A percentile compares a stretch with the other conserved stretches of the same genome.
Conservation (phyloP, 768 basidiomycete species). For the Tulasnella sp. region DNA sequence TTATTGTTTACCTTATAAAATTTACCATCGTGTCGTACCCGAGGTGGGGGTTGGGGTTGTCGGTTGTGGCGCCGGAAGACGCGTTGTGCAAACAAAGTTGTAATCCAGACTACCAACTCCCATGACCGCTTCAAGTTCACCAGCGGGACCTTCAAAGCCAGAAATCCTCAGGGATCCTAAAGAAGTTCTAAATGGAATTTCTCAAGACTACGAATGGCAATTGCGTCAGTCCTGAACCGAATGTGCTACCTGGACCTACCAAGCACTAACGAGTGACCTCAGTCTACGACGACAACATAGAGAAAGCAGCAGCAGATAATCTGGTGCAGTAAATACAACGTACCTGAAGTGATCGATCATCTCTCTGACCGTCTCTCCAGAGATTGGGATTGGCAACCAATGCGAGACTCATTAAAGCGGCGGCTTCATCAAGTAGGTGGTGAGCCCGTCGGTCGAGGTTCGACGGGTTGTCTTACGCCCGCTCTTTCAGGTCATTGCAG, state of each 20-base stretch:
- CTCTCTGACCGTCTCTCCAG: conserved; percentile 26
- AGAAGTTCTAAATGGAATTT: background rate
- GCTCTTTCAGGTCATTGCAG: background rate
- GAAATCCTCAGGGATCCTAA: background rate
- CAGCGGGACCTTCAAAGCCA: conserved; percentile 1
- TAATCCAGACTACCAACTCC: background rate
- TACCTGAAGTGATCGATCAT: conserved; percentile 19
- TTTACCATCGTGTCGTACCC: background rate
- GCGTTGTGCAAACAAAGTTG: background rate
- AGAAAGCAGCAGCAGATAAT: conserved; percentile 63
- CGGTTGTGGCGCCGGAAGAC: background rate
- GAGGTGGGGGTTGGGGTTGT: background rate
- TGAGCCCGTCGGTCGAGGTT: conserved; percentile 43
- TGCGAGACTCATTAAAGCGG: conserved; percentile 68
- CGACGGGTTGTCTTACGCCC: background rate
- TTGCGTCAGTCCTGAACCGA: background rate
- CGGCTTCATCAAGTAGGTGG: conserved; percentile 59
- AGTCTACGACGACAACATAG: conserved; percentile 59
- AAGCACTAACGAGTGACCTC: conserved; percentile 7
- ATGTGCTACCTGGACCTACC: background rate
- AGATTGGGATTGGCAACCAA: conserved; percentile 64
- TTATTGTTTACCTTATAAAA: background rate
- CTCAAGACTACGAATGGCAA: background rate
- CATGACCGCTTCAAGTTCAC: background rate
- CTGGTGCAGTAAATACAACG: conserved; percentile 50